A percentile compares a stretch with the other conserved stretches of the same genome.
phyloP scores from a whole-genome alignment of 495 filamentous ascomycete species.

The Aspergillus bridgeri region DNA sequence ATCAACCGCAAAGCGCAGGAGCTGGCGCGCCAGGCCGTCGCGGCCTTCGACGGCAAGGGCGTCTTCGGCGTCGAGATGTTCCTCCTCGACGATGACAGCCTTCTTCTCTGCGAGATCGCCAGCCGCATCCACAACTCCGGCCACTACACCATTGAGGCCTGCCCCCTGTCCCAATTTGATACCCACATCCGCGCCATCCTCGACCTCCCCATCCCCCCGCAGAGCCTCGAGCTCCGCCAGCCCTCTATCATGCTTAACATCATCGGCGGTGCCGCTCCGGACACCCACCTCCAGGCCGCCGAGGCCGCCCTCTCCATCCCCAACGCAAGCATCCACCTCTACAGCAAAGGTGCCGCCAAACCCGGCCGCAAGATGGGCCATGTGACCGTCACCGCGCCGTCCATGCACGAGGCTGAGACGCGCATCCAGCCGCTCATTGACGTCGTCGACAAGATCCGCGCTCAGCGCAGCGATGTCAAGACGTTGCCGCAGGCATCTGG shows the following conservation, averaged over 20 bases:
- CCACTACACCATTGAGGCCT: constrained; percentile 95
- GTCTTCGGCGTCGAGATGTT: constrained; percentile 98
- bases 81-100: constrained; percentile 67
- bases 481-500: constrained; percentile 34
- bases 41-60: constrained; percentile 79
- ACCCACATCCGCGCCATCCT: constrained; percentile 85
- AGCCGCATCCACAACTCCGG: constrained; percentile 94
- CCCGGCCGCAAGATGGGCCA: constrained; percentile 95
- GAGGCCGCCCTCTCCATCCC: constrained; percentile 58
- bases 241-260: constrained; percentile 95
- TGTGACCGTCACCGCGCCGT: constrained; percentile 68
- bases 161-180: constrained; percentile 85
- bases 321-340: constrained; percentile 74
- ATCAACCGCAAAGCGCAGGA: constrained; percentile 66
- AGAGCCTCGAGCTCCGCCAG: constrained; percentile 57
- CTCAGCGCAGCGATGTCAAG: constrained; percentile 50
- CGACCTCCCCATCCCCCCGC: constrained; percentile 64
- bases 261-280: constrained; percentile 67
- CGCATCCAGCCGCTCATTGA: constrained; percentile 65
- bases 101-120: constrained; percentile 92
- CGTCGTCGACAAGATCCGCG: constrained; percentile 60
- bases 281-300: constrained; percentile 68
- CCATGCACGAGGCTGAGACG: constrained; percentile 68
- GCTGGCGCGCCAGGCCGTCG: constrained; percentile 74
- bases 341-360: constrained; percentile 82